A percentile compares a stretch with the other conserved stretches of the same genome.
Conservation (phyloP, 164 flowering plant species). For the Stephania yunnanensis region DNA sequence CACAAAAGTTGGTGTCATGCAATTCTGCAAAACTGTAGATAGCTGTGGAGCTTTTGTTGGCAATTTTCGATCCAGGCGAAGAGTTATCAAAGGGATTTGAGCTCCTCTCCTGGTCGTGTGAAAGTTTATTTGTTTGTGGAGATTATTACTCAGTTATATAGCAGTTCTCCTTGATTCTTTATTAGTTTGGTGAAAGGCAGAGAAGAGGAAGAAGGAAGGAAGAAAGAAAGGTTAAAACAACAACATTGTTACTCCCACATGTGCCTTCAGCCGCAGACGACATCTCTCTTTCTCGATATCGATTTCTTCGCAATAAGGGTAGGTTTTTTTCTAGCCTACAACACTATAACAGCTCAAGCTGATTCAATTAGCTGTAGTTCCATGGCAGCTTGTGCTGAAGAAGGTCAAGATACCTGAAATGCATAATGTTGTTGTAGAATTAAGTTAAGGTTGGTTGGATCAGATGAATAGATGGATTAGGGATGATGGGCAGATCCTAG, state of each 20-base stretch:
- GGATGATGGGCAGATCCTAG: not conserved
- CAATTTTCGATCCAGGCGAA: conserved; percentile 17
- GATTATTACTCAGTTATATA: conserved; percentile 13
- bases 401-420: conserved; percentile 1
- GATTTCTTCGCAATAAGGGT: conserved; percentile 26
- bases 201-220: not conserved
- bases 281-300: conserved; percentile 17
- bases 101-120: conserved; percentile 11
- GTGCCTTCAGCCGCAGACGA: conserved; percentile 18
- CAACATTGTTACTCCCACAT: conserved; percentile 17
- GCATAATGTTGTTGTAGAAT: conserved; percentile 3
- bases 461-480: not conserved
- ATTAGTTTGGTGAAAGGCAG: conserved; percentile 27
- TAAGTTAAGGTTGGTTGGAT: no score
- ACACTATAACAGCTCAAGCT: conserved; percentile 6
- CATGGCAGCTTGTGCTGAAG: conserved; percentile 1
- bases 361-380: conserved; percentile 4
- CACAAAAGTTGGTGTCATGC: conserved; percentile 12
- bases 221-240: conserved; percentile 18
- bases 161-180: conserved; percentile 32
- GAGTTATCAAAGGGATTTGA: conserved; percentile 9
- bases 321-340: conserved; percentile 14
- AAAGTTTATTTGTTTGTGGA: conserved; percentile 19
- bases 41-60: conserved; percentile 21
- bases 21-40: conserved; percentile 28